phyloP scores from a whole-genome alignment of 257 asterid genomes.

The Capsicum rhomboideum region DNA sequence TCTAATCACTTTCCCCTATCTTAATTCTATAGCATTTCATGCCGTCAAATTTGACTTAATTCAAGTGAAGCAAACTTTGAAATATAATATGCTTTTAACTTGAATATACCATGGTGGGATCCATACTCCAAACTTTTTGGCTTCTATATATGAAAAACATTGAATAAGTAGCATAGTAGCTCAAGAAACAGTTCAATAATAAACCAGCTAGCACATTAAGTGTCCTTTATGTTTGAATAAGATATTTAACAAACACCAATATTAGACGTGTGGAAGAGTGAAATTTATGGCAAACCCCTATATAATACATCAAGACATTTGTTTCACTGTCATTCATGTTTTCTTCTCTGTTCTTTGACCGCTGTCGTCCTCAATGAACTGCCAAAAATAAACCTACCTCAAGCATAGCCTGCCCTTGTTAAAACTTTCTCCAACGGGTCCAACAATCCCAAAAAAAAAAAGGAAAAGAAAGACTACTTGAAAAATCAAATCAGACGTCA shows the following conservation, averaged over 20 bases:
- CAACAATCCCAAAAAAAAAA: neutral
- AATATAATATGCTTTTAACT: neutral
- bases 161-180: neutral
- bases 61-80: neutral
- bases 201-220: neutral
- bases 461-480: neutral
- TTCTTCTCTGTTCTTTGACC: neutral
- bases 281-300: neutral
- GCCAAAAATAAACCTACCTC: constrained; percentile 3
- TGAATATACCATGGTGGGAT: neutral
- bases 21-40: neutral
- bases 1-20: neutral
- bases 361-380: neutral
- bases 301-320: neutral
- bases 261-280: neutral
- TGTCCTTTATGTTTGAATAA: neutral
- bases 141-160: neutral
- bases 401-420: constrained; percentile 11
- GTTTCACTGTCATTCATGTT: neutral
- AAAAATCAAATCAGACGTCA: neutral
- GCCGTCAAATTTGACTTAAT: neutral
- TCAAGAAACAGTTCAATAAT: neutral
- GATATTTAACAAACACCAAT: neutral
- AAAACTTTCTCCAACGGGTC: neutral
- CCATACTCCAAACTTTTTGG: neutral